Evolutionary conservation across 352 stramenopile species (phyloP), one percentile per base, ranked within the genome.

Genomic region (Plasmopara muralis): DNA sequence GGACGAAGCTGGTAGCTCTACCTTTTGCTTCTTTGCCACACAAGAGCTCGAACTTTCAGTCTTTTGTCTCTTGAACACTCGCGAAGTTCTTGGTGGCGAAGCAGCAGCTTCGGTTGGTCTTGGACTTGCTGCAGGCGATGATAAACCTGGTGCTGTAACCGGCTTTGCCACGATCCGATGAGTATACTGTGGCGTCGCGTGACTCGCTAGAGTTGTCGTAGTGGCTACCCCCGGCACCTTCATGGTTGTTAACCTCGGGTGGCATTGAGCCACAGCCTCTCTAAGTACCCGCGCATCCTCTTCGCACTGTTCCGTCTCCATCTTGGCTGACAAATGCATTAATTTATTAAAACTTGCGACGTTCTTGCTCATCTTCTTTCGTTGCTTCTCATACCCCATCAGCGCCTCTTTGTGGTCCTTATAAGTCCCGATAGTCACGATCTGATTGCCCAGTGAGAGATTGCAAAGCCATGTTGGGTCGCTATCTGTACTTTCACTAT

Each of bases 401-500:
- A 75, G 47, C 8, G 76, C 74, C 18, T 70, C 63, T 30, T 74
- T 61, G 42, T 53, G 59, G 28, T 68, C 77, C 14, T 60, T 47
- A 31, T 51, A 68, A 12, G 50, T 53, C 8, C 66, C 70, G 13
- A 83, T 63, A n/a, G 69, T 72, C 46, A 79, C 60, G 40, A 62
- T 49, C 15, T 72, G 57, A 13, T 71, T 62, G 9, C 59, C 50
- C 44, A 87, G 29, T 33, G 72, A 70, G 40, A 89, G 20, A 55
- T 82, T 86, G 33, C 63, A 81, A 5, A 67, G 60, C 79, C 77
- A 89, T 9, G 37, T 60, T 13, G 47, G 47, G 0, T 64, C 38
- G 4, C 20, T 62, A 9, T 46, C 47, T 2, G 54, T 53, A 2
- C 51, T 18, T 40, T 25, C 20, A 25, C 42, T 31, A 4, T 43